These are phyloP conservation scores for Cucumis variabilis DNA, from an alignment of 331 rosid species.

Conservation along the genomic window DNA sequence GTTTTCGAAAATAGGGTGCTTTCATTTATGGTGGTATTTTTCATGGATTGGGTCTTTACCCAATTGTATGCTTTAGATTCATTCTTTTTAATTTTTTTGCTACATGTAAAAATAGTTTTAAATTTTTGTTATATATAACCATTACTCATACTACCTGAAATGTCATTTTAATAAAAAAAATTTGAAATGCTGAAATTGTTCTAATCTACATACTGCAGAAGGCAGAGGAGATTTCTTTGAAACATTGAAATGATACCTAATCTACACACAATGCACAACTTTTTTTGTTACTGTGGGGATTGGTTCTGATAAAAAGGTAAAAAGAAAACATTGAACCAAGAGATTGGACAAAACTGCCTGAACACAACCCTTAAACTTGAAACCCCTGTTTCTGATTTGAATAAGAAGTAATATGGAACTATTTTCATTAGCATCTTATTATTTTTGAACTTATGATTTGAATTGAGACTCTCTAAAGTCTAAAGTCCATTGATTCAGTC, in stretches of 20 bases:
- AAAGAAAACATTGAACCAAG: slow-evolving; percentile 4
- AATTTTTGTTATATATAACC: no score
- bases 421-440: not conserved
- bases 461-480: not conserved
- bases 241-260: no score
- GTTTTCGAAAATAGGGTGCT: no score
- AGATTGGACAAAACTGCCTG: not conserved
- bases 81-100: no score
- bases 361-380: not conserved
- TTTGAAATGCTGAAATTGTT: not conserved
- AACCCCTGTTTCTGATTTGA: not conserved
- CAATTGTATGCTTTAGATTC: no score
- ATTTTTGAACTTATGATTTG: not conserved
- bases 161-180: not conserved
- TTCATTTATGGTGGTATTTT: no score
- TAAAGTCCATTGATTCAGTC: slow-evolving; percentile 25
- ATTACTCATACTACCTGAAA: no score
- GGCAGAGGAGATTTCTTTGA: not conserved
- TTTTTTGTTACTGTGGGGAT: not conserved
- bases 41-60: no score
- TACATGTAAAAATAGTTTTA: no score
- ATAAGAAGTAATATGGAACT: not conserved
- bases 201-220: not conserved
- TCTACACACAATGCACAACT: not conserved
- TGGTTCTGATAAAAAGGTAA: not conserved